A percentile compares a stretch with the other conserved stretches of the same genome.
These are phyloP conservation scores for Colletotrichum orchidophilum DNA, from an alignment of 2,329 filamentous ascomycete genomes.

Conservation along the genomic window DNA sequence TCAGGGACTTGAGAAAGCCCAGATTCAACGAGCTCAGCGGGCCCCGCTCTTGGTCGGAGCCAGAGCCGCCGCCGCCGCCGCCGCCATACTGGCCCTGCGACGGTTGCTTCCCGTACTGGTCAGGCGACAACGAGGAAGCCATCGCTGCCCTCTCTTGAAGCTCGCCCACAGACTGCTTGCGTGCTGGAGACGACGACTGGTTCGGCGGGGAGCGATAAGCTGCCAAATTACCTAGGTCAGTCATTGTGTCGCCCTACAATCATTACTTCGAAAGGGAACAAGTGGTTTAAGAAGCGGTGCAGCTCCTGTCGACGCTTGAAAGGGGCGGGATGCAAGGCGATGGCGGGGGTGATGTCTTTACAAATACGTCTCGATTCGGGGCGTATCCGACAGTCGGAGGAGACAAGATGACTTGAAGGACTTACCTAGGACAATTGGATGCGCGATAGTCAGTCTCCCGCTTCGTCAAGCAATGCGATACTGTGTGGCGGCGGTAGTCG, in stretches of 20 bases:
- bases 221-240: constrained; percentile 47
- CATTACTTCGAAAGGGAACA: background rate
- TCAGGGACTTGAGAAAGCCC: constrained; percentile 72
- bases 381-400: background rate
- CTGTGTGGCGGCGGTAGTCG: constrained; percentile 9
- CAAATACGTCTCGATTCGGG: constrained; percentile 11
- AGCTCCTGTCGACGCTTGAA: constrained; percentile 13
- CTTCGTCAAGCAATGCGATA: constrained; percentile 27
- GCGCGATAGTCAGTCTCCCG: constrained; percentile 17
- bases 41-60: constrained; percentile 45
- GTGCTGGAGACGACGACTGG: constrained; percentile 43
- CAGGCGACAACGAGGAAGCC: constrained; percentile 59
- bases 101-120: constrained; percentile 41
- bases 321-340: background rate
- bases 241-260: constrained; percentile 35
- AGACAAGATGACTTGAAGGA: background rate
- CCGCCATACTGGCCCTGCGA: constrained; percentile 38
- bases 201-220: constrained; percentile 48
- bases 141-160: constrained; percentile 49
- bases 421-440: constrained; percentile 27
- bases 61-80: constrained; percentile 24
- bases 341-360: constrained; percentile 5
- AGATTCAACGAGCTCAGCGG: constrained; percentile 60
- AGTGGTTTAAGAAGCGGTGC: background rate
- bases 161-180: constrained; percentile 43